Evolutionary conservation across 2,329 filamentous ascomycete genomes (phyloP).

Genomic region (Fusarium setosum): DNA sequence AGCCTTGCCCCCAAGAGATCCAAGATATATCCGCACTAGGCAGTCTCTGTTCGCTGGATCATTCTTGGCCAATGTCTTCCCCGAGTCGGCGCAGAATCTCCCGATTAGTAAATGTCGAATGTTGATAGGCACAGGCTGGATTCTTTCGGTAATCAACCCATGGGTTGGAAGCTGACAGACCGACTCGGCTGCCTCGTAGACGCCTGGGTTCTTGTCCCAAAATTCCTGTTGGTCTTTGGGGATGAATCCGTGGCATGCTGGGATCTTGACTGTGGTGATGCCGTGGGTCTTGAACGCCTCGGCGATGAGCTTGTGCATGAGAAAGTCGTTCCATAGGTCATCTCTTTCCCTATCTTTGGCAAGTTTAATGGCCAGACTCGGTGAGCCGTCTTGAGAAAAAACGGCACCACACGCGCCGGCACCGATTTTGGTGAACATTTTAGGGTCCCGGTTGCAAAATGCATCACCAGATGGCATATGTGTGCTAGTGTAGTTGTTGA

Average conservation of each 20-base stretch:
- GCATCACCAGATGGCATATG: too few relatives aligned
- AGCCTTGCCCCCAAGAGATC: slow-evolving; percentile 3
- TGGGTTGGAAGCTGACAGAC: slow-evolving; percentile 30
- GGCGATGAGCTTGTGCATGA: slow-evolving; percentile 7
- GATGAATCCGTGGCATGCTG: slow-evolving; percentile 8
- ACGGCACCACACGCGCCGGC: slow-evolving; percentile 38
- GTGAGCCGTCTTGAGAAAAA: slow-evolving; percentile 17
- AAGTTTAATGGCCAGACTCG: slow-evolving; percentile 26
- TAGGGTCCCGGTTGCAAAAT: too few relatives aligned
- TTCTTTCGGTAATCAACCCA: slow-evolving; percentile 32
- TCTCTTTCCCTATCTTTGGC: slow-evolving; percentile 17
- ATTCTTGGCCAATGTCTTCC: slow-evolving; percentile 3
- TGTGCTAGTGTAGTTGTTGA: too few relatives aligned
- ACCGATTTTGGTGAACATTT: slow-evolving; percentile 32
- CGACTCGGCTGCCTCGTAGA: not conserved
- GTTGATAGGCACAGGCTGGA: slow-evolving; percentile 33
- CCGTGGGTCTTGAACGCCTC: slow-evolving; percentile 4
- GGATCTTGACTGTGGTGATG: slow-evolving; percentile 13
- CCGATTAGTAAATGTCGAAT: slow-evolving; percentile 36
- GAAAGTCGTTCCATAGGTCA: slow-evolving; percentile 29
- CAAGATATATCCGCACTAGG: slow-evolving; percentile 36
- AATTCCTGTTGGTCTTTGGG: not conserved
- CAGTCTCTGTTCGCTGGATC: slow-evolving; percentile 37
- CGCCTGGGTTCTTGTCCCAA: not conserved
- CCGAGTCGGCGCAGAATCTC: slow-evolving; percentile 21